Evolutionary conservation across 2,329 filamentous ascomycete species (phyloP).

Genomic region (Pseudocercospora vitis): DNA sequence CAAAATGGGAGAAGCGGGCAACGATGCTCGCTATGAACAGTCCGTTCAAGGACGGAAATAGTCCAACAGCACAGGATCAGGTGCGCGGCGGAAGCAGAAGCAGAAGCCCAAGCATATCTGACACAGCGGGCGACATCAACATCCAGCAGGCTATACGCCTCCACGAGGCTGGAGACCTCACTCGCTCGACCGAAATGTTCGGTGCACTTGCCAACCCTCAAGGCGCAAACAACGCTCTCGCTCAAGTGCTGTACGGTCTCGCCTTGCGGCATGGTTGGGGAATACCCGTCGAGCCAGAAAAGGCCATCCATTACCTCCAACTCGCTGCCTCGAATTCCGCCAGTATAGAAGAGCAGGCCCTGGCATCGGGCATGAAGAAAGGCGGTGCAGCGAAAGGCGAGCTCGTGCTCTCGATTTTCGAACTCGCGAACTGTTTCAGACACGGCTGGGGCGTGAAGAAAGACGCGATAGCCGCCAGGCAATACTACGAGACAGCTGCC

Average conservation of each 20-base stretch:
- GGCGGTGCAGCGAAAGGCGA: constrained; percentile 95
- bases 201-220: constrained; percentile 76
- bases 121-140: constrained; percentile 52
- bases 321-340: constrained; percentile 89
- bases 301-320: constrained; percentile 80
- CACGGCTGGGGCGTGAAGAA: constrained; percentile 90
- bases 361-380: constrained; percentile 84
- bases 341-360: constrained; percentile 77
- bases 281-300: constrained; percentile 67
- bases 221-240: constrained; percentile 86
- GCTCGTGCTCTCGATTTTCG: constrained; percentile 92
- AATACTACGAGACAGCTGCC: constrained; percentile 97
- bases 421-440: constrained; percentile 88
- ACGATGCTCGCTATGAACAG: constrained; percentile 72
- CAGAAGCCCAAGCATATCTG: constrained; percentile 41
- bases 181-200: constrained; percentile 81
- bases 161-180: constrained; percentile 80
- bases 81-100: constrained; percentile 18
- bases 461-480: constrained; percentile 77
- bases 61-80: constrained; percentile 14
- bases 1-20: constrained; percentile 87
- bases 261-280: constrained; percentile 95
- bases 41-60: constrained; percentile 44
- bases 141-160: constrained; percentile 95
- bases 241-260: constrained; percentile 93